These are phyloP conservation scores for Hyaloscypha bicolor DNA, from an alignment of 495 filamentous ascomycete species.

Conservation along the genomic window DNA sequence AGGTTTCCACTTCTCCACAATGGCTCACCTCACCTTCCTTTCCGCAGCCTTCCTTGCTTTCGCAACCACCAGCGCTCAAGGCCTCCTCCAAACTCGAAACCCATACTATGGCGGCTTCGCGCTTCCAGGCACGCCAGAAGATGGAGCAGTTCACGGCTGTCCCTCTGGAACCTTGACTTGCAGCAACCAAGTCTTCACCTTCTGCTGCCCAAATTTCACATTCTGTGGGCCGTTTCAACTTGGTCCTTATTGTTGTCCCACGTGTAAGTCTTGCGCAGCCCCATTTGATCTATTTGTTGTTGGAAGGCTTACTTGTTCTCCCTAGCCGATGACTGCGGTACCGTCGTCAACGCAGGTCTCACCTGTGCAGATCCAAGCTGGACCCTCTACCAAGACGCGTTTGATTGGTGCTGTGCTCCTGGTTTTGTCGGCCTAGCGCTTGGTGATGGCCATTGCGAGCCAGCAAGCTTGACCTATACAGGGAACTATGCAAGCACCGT, in stretches of 20 bases:
- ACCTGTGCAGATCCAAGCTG: not conserved
- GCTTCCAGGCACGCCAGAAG: not conserved
- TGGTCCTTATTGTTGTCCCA: not conserved
- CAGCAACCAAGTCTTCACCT: not conserved
- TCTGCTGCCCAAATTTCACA: not conserved
- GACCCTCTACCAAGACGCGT: not conserved
- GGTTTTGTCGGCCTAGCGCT: not conserved
- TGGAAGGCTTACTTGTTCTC: not conserved
- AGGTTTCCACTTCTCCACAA: no score
- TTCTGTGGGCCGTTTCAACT: not conserved
- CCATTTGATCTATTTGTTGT: not conserved
- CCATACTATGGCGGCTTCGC: not conserved
- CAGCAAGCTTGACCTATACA: not conserved
- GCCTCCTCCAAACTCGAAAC: not conserved
- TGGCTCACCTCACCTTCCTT: not conserved
- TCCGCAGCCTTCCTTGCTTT: not conserved
- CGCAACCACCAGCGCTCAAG: not conserved
- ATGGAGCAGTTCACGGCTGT: not conserved
- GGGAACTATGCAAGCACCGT: not conserved
- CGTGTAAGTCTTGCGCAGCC: not conserved
- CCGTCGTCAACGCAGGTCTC: not conserved
- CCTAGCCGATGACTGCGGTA: not conserved
- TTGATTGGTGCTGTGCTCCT: not conserved
- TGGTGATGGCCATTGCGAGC: not conserved
- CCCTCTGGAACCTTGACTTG: not conserved